Conservation (phyloP, 2,329 filamentous ascomycete species). For the Diaporthe citrichinensis region DNA sequence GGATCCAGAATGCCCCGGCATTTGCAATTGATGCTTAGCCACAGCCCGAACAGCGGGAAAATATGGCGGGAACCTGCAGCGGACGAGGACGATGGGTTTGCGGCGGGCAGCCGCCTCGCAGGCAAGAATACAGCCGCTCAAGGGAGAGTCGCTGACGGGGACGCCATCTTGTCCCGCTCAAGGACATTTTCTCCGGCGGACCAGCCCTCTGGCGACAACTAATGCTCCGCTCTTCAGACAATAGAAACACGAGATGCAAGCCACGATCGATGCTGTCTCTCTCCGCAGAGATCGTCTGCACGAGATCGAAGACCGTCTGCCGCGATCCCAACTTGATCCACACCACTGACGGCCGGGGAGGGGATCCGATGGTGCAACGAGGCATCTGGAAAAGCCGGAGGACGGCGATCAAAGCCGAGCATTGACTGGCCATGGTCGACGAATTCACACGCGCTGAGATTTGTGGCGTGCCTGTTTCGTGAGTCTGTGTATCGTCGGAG, state of each 20-base stretch:
- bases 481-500: conserved; percentile 16
- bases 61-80: not conserved
- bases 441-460: not conserved
- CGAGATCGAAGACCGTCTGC: conserved; percentile 2
- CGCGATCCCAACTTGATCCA: not conserved
- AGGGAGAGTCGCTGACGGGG: not conserved
- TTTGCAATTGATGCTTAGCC: not conserved
- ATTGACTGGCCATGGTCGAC: not conserved
- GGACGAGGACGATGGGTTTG: not conserved
- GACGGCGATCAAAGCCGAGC: not conserved
- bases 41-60: not conserved
- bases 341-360: not conserved
- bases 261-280: not conserved
- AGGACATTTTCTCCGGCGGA: not conserved
- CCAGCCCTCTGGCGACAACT: not conserved
- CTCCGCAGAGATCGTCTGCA: not conserved
- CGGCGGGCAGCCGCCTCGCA: not conserved
- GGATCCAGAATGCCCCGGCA: not conserved
- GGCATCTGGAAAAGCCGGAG: not conserved
- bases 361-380: conserved; percentile 1
- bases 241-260: not conserved
- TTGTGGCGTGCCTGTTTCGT: not conserved
- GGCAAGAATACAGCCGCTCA: not conserved
- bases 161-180: not conserved
- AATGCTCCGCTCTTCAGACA: not conserved